phyloP scores from a whole-genome alignment of 1,284 basidiomycete species.

The Amylostereum chailletii region DNA sequence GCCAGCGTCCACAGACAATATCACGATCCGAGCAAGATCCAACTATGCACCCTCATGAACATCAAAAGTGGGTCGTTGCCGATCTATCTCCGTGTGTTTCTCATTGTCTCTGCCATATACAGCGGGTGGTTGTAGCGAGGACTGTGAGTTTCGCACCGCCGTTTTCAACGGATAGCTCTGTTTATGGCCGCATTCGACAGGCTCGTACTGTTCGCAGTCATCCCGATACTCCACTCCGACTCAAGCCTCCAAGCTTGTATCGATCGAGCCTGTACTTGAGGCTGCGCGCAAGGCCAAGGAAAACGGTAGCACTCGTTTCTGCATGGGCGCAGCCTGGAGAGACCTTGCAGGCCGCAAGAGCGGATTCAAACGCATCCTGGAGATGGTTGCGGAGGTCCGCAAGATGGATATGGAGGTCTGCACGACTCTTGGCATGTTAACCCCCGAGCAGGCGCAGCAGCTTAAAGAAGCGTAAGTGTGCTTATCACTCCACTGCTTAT shows the following conservation, averaged over 20 bases:
- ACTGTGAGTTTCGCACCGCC: slow-evolving; percentile 53
- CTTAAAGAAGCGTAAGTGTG: slow-evolving; percentile 82
- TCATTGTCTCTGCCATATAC: slow-evolving; percentile 2
- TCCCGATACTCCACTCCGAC: slow-evolving; percentile 87
- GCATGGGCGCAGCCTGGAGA: slow-evolving; percentile 99
- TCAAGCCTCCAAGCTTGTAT: slow-evolving; percentile 82
- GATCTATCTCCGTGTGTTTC: neutral
- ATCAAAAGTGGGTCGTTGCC: slow-evolving; percentile 80
- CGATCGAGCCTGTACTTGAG: slow-evolving; percentile 87
- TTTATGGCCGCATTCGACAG: slow-evolving; percentile 26
- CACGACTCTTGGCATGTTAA: slow-evolving; percentile 96
- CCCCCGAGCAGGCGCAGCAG: slow-evolving; percentile 86
- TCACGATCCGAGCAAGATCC: slow-evolving; percentile 86
- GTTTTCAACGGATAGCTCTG: neutral
- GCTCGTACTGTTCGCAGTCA: slow-evolving; percentile 97
- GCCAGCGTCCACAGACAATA: slow-evolving; percentile 78
- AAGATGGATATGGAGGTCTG: slow-evolving; percentile 96
- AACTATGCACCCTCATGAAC: slow-evolving; percentile 97
- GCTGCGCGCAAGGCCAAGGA: slow-evolving; percentile 90
- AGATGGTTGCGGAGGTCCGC: slow-evolving; percentile 86
- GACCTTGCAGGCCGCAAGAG: slow-evolving; percentile 91
- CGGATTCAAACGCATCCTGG: slow-evolving; percentile 89
- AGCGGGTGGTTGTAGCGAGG: slow-evolving; percentile 94
- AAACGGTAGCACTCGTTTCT: slow-evolving; percentile 96
- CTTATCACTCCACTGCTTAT: slow-evolving; percentile 2